Evolutionary conservation across 306 rosid genomes (phyloP).

Genomic region (Erythrophleum fordii): DNA sequence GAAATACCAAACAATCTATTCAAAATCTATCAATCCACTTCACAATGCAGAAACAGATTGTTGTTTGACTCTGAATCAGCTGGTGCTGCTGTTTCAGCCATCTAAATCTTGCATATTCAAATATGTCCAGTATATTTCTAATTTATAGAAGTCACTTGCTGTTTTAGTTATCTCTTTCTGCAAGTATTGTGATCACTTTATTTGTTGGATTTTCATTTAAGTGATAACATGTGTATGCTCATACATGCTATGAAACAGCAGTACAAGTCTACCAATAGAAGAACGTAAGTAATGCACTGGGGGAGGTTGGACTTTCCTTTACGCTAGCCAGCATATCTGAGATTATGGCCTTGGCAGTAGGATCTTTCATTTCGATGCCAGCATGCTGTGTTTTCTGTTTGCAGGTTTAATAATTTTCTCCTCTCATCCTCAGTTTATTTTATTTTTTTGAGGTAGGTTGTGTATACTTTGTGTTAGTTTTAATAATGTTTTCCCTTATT

Average conservation of each 20-base stretch:
- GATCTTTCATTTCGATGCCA: constrained; percentile 93
- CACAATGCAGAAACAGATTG: background rate
- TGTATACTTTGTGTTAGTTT: background rate
- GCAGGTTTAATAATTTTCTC: constrained; percentile 67
- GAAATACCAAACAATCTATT: background rate
- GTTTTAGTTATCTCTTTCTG: constrained; percentile 22
- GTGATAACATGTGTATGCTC: constrained; percentile 99
- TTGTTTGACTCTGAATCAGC: background rate
- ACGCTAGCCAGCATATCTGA: constrained; percentile 91
- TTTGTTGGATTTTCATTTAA: constrained; percentile 40
- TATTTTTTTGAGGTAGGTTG: background rate
- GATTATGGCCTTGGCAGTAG: constrained; percentile 95
- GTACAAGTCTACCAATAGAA: constrained; percentile 66
- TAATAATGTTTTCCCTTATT: background rate
- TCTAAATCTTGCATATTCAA: constrained; percentile 8
- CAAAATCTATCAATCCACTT: background rate
- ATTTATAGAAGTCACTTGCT: background rate
- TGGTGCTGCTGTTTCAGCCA: background rate
- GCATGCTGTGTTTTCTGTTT: constrained; percentile 98
- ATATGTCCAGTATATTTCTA: background rate
- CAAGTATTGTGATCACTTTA: constrained; percentile 27
- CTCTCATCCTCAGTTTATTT: constrained; percentile 1
- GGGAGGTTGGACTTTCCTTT: constrained; percentile 95
- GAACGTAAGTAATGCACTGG: constrained; percentile 85
- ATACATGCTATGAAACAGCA: constrained; percentile 94